Evolutionary conservation across 306 rosid genomes (phyloP), one percentile per base, ranked within the genome.

Genomic region (Cicer pinnatifidum): DNA sequence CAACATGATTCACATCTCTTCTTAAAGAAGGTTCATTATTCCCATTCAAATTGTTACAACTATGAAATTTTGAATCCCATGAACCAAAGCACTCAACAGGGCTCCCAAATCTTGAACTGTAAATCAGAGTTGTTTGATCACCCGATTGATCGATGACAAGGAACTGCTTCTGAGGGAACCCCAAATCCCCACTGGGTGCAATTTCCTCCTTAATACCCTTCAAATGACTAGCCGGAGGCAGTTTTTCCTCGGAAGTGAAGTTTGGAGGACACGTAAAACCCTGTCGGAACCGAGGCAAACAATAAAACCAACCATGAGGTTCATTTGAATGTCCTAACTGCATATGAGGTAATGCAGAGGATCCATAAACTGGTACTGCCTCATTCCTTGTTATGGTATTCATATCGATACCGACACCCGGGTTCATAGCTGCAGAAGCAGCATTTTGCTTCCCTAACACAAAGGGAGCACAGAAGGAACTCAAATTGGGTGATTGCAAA

Each of bases 281-380:
- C 78, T 82, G 97, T 33, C 72, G 84, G 67, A 83, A 81, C 69
- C 80, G 86, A 67, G 92, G 96, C 69, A 84, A 75, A 77, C 89
- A 78, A 80, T 85, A 84, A 73, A 86, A 84, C 99, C 96, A 91
- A 76, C 92, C 88, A 40, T 73, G 85, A 54, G 93, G 84, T 71
- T 88, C 96, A 80, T 82, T 75, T 17, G 85, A 79, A 74, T 67
- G 85, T 74, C 84, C 88, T 5, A 68, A 37, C 80, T 68, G 88
- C 47, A 81, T 68, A 52, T 52, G 82, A 43, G 96, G 96, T 2
- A 65, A 62, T 51, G 59, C 84, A 8, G 85, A 69, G 63, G 89
- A 73, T 9, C 57, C 79, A 73, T 53, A 78, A 11, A 54, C 59
- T 7, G 88, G 86, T 74, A 84, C 45, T 10, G 75, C 43, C 67